Evolutionary conservation across 2,329 filamentous ascomycete species (phyloP), one percentile per base, ranked within the genome.

Genomic region (Diaporthe vaccinii): DNA sequence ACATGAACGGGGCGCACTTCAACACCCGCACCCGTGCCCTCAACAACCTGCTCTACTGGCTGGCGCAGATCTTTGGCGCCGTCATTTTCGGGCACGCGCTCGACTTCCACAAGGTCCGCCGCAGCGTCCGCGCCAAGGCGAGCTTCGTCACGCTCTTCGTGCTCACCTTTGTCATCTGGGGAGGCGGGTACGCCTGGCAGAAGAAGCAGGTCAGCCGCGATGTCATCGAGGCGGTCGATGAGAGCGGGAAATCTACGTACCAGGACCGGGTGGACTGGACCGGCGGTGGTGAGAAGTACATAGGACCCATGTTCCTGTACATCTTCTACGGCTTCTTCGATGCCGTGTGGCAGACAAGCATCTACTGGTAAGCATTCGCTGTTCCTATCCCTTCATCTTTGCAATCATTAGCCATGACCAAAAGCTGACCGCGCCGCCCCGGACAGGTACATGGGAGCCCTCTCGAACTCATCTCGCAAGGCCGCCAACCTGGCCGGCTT

Each of bases 301-400:
- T 93, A 75, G 95, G 93, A 0, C 94, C 94, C 17, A 94, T 98
- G 91, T 95, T 98, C 83, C 85, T 98, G 71, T 97, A 95, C 87
- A 94, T 98, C 80, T 96, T 96, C 84, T 97, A 97, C 82, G 95
- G 95, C 55, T 93, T 97, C 84, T 97, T 93, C 79, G 96, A 98
- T 82, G 95, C 96, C 58, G 91, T 92, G 73, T 98, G 95, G 93
- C 96, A 98, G 87, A 96, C 95, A 0, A 92, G 89, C 80, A 92
- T 96, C 68, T 98, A 98, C 88, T 98, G 96, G 96, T 95, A 91
- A 82, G 95, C 93, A 87, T 6, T 55, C 10, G 22, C 22, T 6
- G 15, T 36, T 14, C 28, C 41, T 8, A 12, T 10, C 10, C 46
- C 15, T 55, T 12, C 53, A 31, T 14, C 6, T 17, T 44, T 1